Percentiles rank a stretch among this genome's conserved stretches.
These are phyloP conservation scores for Cyberlindnera japonica DNA, from an alignment of 805 yeast genomes.

Conservation along the genomic window DNA sequence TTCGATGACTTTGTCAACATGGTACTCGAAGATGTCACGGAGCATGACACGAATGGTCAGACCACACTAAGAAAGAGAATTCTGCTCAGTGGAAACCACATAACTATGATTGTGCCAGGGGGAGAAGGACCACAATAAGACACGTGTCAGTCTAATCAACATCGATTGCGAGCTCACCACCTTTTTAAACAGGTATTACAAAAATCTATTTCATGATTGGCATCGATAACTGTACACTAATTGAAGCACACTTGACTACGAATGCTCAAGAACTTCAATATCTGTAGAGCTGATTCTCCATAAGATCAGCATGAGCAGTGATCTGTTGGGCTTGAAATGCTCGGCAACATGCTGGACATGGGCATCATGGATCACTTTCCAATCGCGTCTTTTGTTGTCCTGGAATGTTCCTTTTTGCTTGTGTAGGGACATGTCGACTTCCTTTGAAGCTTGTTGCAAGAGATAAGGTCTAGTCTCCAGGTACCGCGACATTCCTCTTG, in stretches of 20 bases:
- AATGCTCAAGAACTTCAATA: constrained; percentile 13
- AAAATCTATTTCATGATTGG: no score
- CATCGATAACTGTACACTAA: no score
- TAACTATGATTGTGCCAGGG: constrained; percentile 65
- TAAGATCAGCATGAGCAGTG: constrained; percentile 62
- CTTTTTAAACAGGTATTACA: no score
- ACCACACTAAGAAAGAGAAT: constrained; percentile 51
- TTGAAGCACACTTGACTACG: no score
- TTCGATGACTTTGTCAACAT: constrained; percentile 95
- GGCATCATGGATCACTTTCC: constrained; percentile 65
- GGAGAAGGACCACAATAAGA: constrained; percentile 34
- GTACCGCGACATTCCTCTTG: constrained; percentile 73
- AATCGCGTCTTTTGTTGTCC: constrained; percentile 47
- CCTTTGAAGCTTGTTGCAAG: constrained; percentile 40
- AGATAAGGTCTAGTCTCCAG: constrained; percentile 50
- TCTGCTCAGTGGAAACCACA: constrained; percentile 67
- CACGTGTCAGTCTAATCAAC: no score
- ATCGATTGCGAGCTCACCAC: no score
- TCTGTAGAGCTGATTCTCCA: constrained; percentile 67
- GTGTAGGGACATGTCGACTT: constrained; percentile 32
- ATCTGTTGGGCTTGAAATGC: constrained; percentile 60
- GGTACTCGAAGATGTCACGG: constrained; percentile 79
- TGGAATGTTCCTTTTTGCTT: constrained; percentile 34
- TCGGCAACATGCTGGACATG: constrained; percentile 53
- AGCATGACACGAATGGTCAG: constrained; percentile 46